Conservation (phyloP, 225 moss, liverwort and hornwort genomes). For the Straminergon stramineum region DNA sequence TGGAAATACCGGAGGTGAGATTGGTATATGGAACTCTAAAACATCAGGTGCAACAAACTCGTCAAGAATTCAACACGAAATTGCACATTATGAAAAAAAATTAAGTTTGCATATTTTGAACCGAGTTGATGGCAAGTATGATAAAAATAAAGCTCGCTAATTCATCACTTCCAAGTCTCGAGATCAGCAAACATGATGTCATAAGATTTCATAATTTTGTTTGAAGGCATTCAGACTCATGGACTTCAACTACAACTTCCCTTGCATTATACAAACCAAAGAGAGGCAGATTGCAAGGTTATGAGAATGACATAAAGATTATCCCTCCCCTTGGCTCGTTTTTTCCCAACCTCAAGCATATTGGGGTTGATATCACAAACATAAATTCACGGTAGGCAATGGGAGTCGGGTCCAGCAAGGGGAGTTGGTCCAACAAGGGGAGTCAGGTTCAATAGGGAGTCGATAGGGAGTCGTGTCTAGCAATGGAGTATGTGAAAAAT, state of each 20-base stretch:
- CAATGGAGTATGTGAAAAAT: too few species aligned
- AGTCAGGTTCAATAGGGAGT: too few species aligned
- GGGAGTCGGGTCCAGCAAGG: too few species aligned
- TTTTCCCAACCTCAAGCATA: slow-evolving; percentile 90
- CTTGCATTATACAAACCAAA: neutral
- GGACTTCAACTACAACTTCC: neutral
- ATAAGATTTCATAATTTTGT: neutral
- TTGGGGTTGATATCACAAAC: slow-evolving; percentile 82
- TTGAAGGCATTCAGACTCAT: neutral
- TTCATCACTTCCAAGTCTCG: neutral
- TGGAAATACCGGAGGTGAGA: too few species aligned
- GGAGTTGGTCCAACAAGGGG: too few species aligned
- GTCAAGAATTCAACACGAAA: too few species aligned
- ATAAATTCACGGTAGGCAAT: too few species aligned
- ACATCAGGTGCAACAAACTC: too few species aligned
- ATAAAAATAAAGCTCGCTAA: neutral
- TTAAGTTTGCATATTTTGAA: neutral
- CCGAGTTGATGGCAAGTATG: neutral
- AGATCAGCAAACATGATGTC: neutral
- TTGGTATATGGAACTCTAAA: too few species aligned
- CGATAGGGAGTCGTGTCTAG: too few species aligned
- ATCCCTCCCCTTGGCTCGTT: slow-evolving; percentile 74
- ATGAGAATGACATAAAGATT: neutral
- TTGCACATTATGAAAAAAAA: too few species aligned
- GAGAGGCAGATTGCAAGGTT: neutral